Base-by-base conservation (phyloP, 2,329 filamentous ascomycete species). In the Blastomyces parvus region DNA sequence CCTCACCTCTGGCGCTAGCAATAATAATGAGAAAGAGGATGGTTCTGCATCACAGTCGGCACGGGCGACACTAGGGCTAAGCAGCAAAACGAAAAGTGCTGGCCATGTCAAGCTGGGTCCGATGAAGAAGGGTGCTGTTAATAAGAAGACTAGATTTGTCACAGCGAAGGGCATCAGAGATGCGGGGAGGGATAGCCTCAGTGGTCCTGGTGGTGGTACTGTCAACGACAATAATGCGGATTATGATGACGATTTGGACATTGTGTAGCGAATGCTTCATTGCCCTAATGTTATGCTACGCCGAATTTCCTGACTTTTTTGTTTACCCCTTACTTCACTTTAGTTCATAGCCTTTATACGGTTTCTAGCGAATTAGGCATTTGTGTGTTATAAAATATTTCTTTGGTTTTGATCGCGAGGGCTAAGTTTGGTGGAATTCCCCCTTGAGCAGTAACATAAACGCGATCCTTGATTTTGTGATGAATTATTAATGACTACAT, bases 151-250 rank as follows among this genome's bases (percentile, higher is more conserved):
- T 60, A 81, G 88, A n/a, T 91, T 92, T 71, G 83, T 91, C 50
- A 90, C 89, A 33, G 85, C 86, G 52, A 89, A 87, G 72, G 89
- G 89, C 0, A 91, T 92, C 66, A 83, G 86, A 62, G 88, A 90
- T 74, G 88, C 89, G 3, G 89, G 89, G 0, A 80, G 88, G 64
- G 89, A 91, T 70, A 91, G 88, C 70, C 72, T 91, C 1, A 86
- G 86, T 53, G 50, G 44, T 25, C 46, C 33, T 1, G 46, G 25
- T 30, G 59, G 42, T 5, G 59, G 59, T 25, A 33, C 27, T 50
- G 11, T 78, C 74, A 5, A 68, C 68, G 27, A 66, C 69, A n/a
- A 82, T 68, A 69, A 55, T 67, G 78, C 79, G 63, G 84, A 85
- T 60, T 76, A 79, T 65, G 79, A 81, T 60, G 79, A 80, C 63